A percentile compares a stretch with the other conserved stretches of the same genome.
Conservation (phyloP, 2,329 filamentous ascomycete species). For the Penicillium freii region DNA sequence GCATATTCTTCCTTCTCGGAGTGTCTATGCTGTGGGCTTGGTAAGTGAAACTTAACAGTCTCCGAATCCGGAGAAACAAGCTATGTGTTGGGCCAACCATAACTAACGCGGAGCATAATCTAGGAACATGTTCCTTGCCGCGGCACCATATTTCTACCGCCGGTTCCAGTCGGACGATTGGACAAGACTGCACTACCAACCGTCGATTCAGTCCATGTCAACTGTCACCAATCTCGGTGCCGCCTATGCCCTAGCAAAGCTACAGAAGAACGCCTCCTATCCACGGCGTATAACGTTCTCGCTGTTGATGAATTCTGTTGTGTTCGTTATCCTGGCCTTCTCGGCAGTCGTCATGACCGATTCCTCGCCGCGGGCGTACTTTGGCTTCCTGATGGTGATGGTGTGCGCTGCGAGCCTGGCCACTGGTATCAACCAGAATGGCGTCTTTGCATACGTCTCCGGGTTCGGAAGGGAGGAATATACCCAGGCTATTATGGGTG, state of each 20-base stretch:
- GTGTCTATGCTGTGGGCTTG: conserved; percentile 97
- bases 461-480: conserved; percentile 85
- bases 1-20: conserved; percentile 79
- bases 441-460: conserved; percentile 85
- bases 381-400: conserved; percentile 77
- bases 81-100: neutral
- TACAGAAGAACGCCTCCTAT: conserved; percentile 82
- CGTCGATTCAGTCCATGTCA: conserved; percentile 81
- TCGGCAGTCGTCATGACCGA: conserved; percentile 70
- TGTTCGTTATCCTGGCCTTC: conserved; percentile 74
- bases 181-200: conserved; percentile 81
- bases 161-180: conserved; percentile 71
- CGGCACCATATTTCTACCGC: conserved; percentile 84
- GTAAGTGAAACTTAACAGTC: conserved; percentile 51
- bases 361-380: conserved; percentile 65
- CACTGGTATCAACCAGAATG: conserved; percentile 86
- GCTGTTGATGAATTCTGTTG: conserved; percentile 70
- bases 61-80: neutral
- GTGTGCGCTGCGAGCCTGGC: conserved; percentile 77
- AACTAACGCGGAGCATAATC: conserved; percentile 4
- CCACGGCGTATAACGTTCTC: conserved; percentile 78
- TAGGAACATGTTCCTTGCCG: conserved; percentile 96
- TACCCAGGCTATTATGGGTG: conserved; percentile 93
- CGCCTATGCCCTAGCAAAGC: conserved; percentile 73
- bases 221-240: conserved; percentile 76